Base-by-base conservation (phyloP, 2,329 filamentous ascomycete genomes). In the Macrophomina phaseolina region DNA sequence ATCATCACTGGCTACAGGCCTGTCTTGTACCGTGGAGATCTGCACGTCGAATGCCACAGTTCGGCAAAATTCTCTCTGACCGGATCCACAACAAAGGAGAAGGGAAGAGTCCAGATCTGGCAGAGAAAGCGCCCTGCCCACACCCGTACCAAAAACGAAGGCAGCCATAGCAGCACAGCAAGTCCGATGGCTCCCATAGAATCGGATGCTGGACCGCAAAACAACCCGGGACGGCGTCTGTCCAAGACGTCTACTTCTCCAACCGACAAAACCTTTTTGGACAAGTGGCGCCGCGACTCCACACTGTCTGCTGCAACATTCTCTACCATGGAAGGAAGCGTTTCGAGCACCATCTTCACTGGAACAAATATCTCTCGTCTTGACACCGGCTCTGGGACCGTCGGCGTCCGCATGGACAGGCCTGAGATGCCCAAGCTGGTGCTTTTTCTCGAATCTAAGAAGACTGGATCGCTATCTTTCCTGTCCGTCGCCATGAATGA, bases 401-500 rank as follows among this genome's bases (percentile, higher is more conserved):
- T 45, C 5, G 68, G 45, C 28, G 65, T 67, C 18, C 60, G 68
- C 9, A 45, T 69, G 14, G 65, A 65, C 2, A 58, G 65, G 38
- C 68, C 69, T 0, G 48, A 66, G 30, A 52, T 67, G 11, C 68
- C 69, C 28, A 65, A 67, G 12, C 36, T 70, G 4, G 63, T 70
- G 5, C 23, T 70, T 3, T 70, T 69, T 53, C 68, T 70, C 38
- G 66, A 70, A 46, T 46, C 58, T n/a, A 63, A 63, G 5, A 48
- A 64, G 6, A 67, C 60, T 18, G 56, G 56, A 6, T 55, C 53
- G n/a, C 61, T 70, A 5, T 70, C 68, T 5, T 70, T 68, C 48
- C 52, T 70, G 1, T 56, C 61, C 11, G 49, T 69, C 23, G 67
- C 67, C 18, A 63, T 70, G 23, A 67, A 69, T 38, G 65, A 70